Conservation (phyloP, 2,329 filamentous ascomycete genomes). For the Eutypella sp. region DNA sequence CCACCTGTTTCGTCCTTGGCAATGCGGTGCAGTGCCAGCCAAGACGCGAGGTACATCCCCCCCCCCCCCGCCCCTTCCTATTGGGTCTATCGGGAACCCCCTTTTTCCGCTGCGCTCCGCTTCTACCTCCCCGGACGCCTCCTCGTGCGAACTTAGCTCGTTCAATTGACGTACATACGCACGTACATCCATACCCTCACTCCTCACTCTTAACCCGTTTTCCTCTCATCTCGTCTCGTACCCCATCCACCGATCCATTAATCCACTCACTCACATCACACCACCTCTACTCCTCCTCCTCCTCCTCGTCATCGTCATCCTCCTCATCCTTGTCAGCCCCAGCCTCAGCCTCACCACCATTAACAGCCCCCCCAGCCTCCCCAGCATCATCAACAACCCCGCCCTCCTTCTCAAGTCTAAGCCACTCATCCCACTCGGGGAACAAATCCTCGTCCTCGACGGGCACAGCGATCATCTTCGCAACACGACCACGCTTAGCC, state of each 20-base stretch:
- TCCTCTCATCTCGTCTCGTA: background rate
- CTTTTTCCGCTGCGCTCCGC: no score
- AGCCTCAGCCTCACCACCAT: slow-evolving; percentile 17
- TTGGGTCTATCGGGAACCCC: no score
- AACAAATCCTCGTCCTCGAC: slow-evolving; percentile 84
- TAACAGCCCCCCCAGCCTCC: slow-evolving; percentile 24
- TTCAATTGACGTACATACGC: background rate
- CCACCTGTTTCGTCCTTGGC: no score
- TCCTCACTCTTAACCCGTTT: background rate
- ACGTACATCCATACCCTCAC: background rate
- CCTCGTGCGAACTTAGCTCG: no score
- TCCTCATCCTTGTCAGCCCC: slow-evolving; percentile 19
- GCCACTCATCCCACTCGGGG: slow-evolving; percentile 91
- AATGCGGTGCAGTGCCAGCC: no score
- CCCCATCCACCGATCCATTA: background rate
- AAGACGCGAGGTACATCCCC: no score
- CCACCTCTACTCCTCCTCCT: background rate
- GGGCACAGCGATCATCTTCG: slow-evolving; percentile 77
- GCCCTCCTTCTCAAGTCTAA: slow-evolving; percentile 73
- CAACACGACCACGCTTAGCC: slow-evolving; percentile 77
- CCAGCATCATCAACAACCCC: slow-evolving; percentile 32
- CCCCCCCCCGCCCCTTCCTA: no score
- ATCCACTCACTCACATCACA: background rate
- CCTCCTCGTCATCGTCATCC: slow-evolving; percentile 12
- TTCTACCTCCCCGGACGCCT: no score